Percentiles rank a stretch among this genome's conserved stretches.
These are phyloP conservation scores for Magnolia changhungtana DNA, from an alignment of 164 flowering plant genomes.

Conservation along the genomic window DNA sequence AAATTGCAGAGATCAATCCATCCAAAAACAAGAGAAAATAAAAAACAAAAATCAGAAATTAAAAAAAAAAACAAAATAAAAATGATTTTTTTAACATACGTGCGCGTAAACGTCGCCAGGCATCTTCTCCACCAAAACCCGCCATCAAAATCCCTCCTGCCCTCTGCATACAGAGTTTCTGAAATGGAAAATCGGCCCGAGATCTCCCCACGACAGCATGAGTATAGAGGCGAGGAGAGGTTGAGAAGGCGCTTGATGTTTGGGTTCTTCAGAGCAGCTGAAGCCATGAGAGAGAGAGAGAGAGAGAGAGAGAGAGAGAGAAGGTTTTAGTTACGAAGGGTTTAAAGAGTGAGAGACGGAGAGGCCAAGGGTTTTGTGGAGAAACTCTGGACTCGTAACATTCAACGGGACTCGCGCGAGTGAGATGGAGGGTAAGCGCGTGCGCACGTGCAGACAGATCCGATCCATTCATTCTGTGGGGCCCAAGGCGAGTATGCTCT, in stretches of 20 bases:
- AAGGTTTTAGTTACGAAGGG: not conserved
- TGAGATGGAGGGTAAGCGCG: too few relatives aligned
- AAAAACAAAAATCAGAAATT: not conserved
- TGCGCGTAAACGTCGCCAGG: conserved; percentile 91
- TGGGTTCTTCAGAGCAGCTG: conserved; percentile 56
- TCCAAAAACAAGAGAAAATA: not conserved
- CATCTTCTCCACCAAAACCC: conserved; percentile 62
- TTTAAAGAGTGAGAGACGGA: not conserved
- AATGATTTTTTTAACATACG: conserved; percentile 34
- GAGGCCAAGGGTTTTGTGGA: too few relatives aligned
- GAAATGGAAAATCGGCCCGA: conserved; percentile 18
- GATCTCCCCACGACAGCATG: conserved; percentile 41
- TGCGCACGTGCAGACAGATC: too few relatives aligned
- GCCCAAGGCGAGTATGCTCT: too few relatives aligned
- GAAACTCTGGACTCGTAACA: too few relatives aligned
- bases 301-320: not conserved
- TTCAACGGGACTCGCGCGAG: too few relatives aligned
- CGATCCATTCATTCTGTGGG: too few relatives aligned
- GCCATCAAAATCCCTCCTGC: conserved; percentile 9
- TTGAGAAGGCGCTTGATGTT: conserved; percentile 51
- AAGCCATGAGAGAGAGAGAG: conserved; percentile 44
- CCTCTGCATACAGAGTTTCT: conserved; percentile 34
- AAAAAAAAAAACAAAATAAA: not conserved
- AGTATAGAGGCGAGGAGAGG: conserved; percentile 45
- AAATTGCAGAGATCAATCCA: not conserved